Evolutionary conservation across 805 yeast species (phyloP), one percentile per base, ranked within the genome.

Genomic region (Vanderwaltozyma verrucispora): DNA sequence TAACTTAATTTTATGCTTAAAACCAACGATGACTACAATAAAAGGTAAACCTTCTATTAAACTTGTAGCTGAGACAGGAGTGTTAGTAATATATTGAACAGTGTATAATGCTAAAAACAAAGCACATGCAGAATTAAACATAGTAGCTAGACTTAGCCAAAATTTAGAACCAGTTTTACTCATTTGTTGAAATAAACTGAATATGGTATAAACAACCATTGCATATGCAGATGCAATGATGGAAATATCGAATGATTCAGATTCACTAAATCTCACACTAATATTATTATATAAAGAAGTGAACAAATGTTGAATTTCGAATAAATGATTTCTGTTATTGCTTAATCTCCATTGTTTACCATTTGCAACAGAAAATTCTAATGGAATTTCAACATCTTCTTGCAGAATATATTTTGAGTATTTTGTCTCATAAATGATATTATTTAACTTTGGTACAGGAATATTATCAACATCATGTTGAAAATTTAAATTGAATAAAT

Each of bases 21-120:
- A 89, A 2, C 97, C 98, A 53, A 89, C 75, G 4, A 86, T 79
- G 16, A 94, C 86, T 17, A 89, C 94, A 53, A 89, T 71, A 60
- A 89, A 89, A 17, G 98, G 98, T 32, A 89, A 63, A 25, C 96
- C 96, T 63, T 89, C 96, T 40, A 87, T 74, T 46, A 89, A 67
- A 38, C 84, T 75, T 38, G 83, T 65, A 38, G 85, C 66, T 8
- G 94, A 77, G 24, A 89, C 78, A 35, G 71, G 72, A 32, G 74
- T 63, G 26, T 74, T 72, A 33, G 82, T 62, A 23, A 74, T 51
- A 39, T 71, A 68, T 25, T 75, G 71, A 8, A 83, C 69, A 35
- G 80, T 64, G 42, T 74, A 75, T 33, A 82, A 67, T 2, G 96
- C 95, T 47, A 83, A 74, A 40, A 86, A 64, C 51, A 92, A 81